Evolutionary conservation across 2,329 filamentous ascomycete species (phyloP).

Genomic region (Fusarium siculi): DNA sequence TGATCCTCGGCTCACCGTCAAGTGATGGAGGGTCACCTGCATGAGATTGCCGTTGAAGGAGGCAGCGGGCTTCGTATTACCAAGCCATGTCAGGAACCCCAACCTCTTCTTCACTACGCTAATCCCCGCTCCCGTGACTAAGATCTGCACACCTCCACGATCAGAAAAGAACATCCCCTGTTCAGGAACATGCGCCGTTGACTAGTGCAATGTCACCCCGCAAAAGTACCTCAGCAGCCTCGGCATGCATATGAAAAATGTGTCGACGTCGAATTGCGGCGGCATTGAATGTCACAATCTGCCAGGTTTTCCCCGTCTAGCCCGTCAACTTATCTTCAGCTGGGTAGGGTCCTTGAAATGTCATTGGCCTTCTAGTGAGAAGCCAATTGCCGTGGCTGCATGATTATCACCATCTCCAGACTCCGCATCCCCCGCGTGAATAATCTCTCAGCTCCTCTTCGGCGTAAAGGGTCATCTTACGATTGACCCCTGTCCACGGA

Average conservation of each 20-base stretch:
- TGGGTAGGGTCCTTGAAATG: neutral
- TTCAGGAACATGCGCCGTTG: constrained; percentile 26
- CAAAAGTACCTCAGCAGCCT: constrained; percentile 34
- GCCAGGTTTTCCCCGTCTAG: neutral
- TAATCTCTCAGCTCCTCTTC: constrained; percentile 9
- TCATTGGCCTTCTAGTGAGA: neutral
- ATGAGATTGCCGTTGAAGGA: neutral
- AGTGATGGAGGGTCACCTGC: neutral
- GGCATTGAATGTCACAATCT: constrained; percentile 3
- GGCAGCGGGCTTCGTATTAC: constrained; percentile 8
- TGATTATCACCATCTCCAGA: neutral
- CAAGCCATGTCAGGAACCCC: constrained; percentile 2
- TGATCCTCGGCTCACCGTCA: constrained; percentile 6
- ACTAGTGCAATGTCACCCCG: constrained; percentile 17
- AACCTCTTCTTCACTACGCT: neutral
- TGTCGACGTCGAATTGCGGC: constrained; percentile 29
- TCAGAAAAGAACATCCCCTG: constrained; percentile 21
- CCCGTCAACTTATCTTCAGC: neutral
- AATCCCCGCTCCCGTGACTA: constrained; percentile 10
- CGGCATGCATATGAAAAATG: constrained; percentile 44
- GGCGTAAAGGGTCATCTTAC: neutral
- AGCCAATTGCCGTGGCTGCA: constrained; percentile 5
- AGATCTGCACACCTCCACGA: constrained; percentile 26
- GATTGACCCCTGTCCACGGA: constrained; percentile 1
- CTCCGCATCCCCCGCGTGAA: neutral